Evolutionary conservation across 2,329 filamentous ascomycete genomes (phyloP), one percentile per base, ranked within the genome.

Genomic region (Periconia macrospinosa): DNA sequence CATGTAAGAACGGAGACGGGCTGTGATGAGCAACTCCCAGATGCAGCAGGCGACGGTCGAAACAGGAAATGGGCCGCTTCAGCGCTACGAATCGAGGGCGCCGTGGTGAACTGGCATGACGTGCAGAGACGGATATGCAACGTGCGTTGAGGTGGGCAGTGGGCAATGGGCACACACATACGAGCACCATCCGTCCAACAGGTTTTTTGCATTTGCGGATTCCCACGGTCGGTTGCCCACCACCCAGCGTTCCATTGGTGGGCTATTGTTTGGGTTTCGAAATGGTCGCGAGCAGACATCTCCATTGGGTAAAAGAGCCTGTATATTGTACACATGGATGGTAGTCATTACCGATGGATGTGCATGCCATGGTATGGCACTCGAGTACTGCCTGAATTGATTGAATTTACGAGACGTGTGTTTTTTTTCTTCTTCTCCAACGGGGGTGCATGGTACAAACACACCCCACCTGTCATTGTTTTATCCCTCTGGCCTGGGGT

Each of bases 351-450:
- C 42, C 35, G 55, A 50, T 30, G 44, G 47, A 57, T 59, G 48
- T 13, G 15, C 15, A 33, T 13, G 13, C 13, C 8, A 13, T 7
- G 30, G 30, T 33, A 13, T 33, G 30, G 30, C 8, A 37, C 23
- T 27, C 23, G 23, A 27, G 23, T 59, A 60, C 58, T 59, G 58
- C 58, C 58, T 59, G 58, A 60, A 62, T 58, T 37, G 33, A 30
- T 45, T 14, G 30, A 50, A 45, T 52, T 30, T 51, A 41, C 45
- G 18, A n/a, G 45, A 33, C 40, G 42, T 49, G 30, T 14, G 2
- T 7, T 11, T 19, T 40, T 46, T 8, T 46, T 46, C 14, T 37
- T 17, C 23, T 20, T 13, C 43, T 18, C 20, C n/a, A 44, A 33
- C 18, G 15, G 40, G 30, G 14, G 3, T 23, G 17, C 19, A 44